These are phyloP conservation scores for Fomitopsis palustris DNA, from an alignment of 1,284 basidiomycete species.

Conservation along the genomic window DNA sequence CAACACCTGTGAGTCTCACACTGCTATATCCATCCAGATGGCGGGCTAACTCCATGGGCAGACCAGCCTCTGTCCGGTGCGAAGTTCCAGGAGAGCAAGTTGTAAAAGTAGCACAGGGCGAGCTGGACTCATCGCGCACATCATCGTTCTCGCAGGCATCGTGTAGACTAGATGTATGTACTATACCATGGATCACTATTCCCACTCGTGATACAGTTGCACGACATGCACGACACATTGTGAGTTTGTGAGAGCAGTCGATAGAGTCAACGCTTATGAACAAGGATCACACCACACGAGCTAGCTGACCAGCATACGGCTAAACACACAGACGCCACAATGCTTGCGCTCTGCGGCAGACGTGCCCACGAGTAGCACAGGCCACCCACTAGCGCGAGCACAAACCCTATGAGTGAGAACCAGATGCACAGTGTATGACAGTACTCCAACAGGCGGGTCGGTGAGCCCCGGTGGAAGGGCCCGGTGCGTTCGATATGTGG, in stretches of 20 bases:
- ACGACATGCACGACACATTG: too few species aligned
- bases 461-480: constrained; percentile 34
- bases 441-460: constrained; percentile 44
- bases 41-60: constrained; percentile 4
- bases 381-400: constrained; percentile 46
- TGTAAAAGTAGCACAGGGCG: constrained; percentile 5
- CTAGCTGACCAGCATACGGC: constrained; percentile 32
- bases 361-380: constrained; percentile 48
- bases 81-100: constrained; percentile 22
- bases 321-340: constrained; percentile 40
- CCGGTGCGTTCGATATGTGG: constrained; percentile 39
- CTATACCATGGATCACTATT: too few species aligned
- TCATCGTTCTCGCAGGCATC: not conserved
- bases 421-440: constrained; percentile 48
- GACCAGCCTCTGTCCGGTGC: constrained; percentile 23
- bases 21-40: not conserved
- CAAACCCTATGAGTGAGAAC: constrained; percentile 48
- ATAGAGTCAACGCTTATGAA: not conserved
- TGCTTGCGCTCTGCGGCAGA: constrained; percentile 38
- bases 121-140: not conserved
- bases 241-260: too few species aligned
- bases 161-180: not conserved
- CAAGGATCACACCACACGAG: constrained; percentile 16
- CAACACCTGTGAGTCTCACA: constrained; percentile 60
- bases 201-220: too few species aligned